Evolutionary conservation across 1,284 basidiomycete species (phyloP).

Genomic region (Entoloma clypeatum): DNA sequence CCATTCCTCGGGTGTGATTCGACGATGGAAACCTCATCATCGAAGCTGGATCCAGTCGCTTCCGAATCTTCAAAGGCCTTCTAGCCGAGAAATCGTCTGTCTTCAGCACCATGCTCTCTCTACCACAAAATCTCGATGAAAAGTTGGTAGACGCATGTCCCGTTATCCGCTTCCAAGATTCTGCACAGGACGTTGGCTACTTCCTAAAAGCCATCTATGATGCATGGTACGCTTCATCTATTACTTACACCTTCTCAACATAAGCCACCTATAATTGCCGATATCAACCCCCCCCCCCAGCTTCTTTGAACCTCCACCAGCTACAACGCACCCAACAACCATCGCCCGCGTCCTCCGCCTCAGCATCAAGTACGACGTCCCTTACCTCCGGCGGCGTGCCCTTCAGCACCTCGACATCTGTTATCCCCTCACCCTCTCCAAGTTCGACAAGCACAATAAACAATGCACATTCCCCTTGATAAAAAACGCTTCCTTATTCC

Average conservation of each 20-base stretch:
- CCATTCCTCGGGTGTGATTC: no score
- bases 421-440: slow-evolving; percentile 32
- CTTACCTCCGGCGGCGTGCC: slow-evolving; percentile 33
- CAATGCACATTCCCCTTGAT: slow-evolving; percentile 30
- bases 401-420: slow-evolving; percentile 31
- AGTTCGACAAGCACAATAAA: slow-evolving; percentile 29
- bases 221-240: slow-evolving; percentile 29
- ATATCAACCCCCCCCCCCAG: no score
- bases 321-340: slow-evolving; percentile 27
- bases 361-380: slow-evolving; percentile 39
- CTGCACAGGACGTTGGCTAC: slow-evolving; percentile 29
- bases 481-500: slow-evolving; percentile 34
- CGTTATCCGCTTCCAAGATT: slow-evolving; percentile 33
- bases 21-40: slow-evolving; percentile 39
- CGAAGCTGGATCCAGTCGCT: slow-evolving; percentile 30
- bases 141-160: slow-evolving; percentile 30
- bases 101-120: slow-evolving; percentile 35
- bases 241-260: background rate
- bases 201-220: slow-evolving; percentile 37
- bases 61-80: slow-evolving; percentile 35
- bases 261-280: no score
- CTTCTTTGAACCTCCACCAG: slow-evolving; percentile 32
- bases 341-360: slow-evolving; percentile 36
- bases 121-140: slow-evolving; percentile 31
- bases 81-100: slow-evolving; percentile 34